Evolutionary conservation across 352 stramenopile genomes (phyloP), one percentile per base, ranked within the genome.

Genomic region (Poterioochromonas sp.): DNA sequence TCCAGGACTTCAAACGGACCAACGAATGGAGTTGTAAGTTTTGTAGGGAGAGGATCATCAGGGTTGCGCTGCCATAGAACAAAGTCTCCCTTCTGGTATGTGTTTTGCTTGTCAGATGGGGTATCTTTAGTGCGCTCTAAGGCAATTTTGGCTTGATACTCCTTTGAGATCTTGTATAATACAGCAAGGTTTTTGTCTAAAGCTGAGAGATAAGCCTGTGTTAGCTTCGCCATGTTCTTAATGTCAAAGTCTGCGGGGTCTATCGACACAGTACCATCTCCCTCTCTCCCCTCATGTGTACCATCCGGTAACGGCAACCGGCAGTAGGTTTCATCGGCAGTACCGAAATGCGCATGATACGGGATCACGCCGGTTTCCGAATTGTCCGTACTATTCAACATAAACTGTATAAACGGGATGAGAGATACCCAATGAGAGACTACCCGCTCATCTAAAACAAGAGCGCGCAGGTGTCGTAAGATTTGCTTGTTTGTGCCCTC

Each of bases 401-500:
- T 43, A 43, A 44, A 69, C n/a, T 44, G 35, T 3, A 69, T 26
- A 1, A 69, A 32, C 1, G 20, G 26, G 11, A 11, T 22, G 44
- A 54, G 44, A 11, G 44, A 22, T 0, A 69, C 2, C 35, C 60
- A 69, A 29, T 8, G 11, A 40, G 3, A 11, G 1, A 26, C 3
- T n/a, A 69, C 32, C 1, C 60, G 11, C 11, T 44, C 32, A 41
- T 69, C 60, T 12, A 26, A 8, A 11, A 69, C 60, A 3, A 43
- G 60, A 8, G 60, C 35, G 2, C 34, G 5, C 3, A 69, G 35
- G 60, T 69, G 60, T 3, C 60, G 20, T 3, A 69, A n/a, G 34
- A 69, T 69, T 2, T 11, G n/a, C 60, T 69, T 69, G 60, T 69
- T 69, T 0, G 32, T 69, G 5, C 60, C 60, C 34, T 69, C 60